phyloP scores from a whole-genome alignment of 2,329 filamentous ascomycete species.

The Trichoderma pleuroti region DNA sequence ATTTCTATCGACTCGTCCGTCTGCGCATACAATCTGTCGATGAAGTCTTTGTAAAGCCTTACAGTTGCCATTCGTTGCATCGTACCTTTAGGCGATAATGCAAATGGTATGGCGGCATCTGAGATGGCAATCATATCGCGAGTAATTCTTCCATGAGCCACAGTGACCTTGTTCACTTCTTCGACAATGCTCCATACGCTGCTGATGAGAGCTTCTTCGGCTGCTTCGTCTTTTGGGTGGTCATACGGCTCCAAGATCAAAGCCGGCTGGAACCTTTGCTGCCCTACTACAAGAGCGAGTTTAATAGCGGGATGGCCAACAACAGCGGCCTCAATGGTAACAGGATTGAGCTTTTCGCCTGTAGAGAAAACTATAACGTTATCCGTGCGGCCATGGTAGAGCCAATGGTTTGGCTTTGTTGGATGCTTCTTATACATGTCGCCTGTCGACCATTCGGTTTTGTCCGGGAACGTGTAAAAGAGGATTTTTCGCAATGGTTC shows the following conservation, averaged over 20 bases:
- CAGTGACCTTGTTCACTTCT: constrained; percentile 41
- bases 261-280: constrained; percentile 44
- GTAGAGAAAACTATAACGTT: constrained; percentile 42
- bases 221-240: constrained; percentile 27
- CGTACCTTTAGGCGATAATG: constrained; percentile 44
- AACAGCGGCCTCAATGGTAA: constrained; percentile 35
- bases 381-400: constrained; percentile 36
- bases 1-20: constrained; percentile 27
- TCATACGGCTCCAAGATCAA: constrained; percentile 45
- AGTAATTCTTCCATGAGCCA: constrained; percentile 45
- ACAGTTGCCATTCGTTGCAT: constrained; percentile 40
- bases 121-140: constrained; percentile 39
- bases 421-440: constrained; percentile 38
- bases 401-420: constrained; percentile 32
- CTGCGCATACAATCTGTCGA: constrained; percentile 39
- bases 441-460: constrained; percentile 36
- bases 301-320: constrained; percentile 29
- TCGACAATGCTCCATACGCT: constrained; percentile 43
- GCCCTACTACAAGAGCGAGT: constrained; percentile 40
- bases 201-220: constrained; percentile 35
- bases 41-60: constrained; percentile 42
- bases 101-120: constrained; percentile 41
- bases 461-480: constrained; percentile 38
- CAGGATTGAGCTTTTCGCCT: constrained; percentile 43
- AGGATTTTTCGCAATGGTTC: constrained; percentile 34